phyloP scores from a whole-genome alignment of 1,284 basidiomycete genomes.

The Rhodotorula sp. region DNA sequence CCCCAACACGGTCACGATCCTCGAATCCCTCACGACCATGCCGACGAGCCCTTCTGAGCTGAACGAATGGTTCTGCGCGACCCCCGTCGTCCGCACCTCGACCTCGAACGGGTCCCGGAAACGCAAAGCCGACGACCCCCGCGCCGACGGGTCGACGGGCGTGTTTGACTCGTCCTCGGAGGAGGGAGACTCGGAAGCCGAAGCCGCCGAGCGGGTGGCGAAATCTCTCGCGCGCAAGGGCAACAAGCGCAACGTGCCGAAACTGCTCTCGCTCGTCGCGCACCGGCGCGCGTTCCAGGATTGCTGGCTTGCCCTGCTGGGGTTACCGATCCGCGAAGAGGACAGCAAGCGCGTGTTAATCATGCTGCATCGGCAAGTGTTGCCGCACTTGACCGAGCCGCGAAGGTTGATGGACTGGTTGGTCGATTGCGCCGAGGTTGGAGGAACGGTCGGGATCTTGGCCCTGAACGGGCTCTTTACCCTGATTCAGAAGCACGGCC shows the following conservation, averaged over 20 bases:
- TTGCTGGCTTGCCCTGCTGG: constrained; percentile 46
- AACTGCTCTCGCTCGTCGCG: constrained; percentile 38
- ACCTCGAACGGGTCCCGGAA: constrained; percentile 35
- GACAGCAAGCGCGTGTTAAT: constrained; percentile 63
- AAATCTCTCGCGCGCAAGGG: constrained; percentile 7
- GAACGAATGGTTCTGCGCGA: constrained; percentile 78
- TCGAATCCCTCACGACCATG: constrained; percentile 77
- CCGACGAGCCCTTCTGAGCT: constrained; percentile 72
- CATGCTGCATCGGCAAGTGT: constrained; percentile 75
- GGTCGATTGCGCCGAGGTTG: constrained; percentile 77
- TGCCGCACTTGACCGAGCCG: constrained; percentile 75
- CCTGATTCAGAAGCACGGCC: constrained; percentile 87
- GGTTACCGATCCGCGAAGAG: constrained; percentile 45
- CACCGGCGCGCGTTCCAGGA: constrained; percentile 46
- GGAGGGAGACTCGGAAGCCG: constrained; percentile 46
- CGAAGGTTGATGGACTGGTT: constrained; percentile 90
- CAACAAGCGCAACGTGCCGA: constrained; percentile 37
- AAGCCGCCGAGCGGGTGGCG: constrained; percentile 25
- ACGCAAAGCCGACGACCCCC: constrained; percentile 49
- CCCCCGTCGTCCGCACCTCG: constrained; percentile 46
- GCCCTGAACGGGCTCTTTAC: constrained; percentile 89
- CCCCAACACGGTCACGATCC: constrained; percentile 68
- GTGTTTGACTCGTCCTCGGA: constrained; percentile 63
- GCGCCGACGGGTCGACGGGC: constrained; percentile 63
- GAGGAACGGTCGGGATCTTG: constrained; percentile 81